These are phyloP conservation scores for Cyberlindnera petersonii DNA, from an alignment of 805 yeast genomes.

Conservation along the genomic window DNA sequence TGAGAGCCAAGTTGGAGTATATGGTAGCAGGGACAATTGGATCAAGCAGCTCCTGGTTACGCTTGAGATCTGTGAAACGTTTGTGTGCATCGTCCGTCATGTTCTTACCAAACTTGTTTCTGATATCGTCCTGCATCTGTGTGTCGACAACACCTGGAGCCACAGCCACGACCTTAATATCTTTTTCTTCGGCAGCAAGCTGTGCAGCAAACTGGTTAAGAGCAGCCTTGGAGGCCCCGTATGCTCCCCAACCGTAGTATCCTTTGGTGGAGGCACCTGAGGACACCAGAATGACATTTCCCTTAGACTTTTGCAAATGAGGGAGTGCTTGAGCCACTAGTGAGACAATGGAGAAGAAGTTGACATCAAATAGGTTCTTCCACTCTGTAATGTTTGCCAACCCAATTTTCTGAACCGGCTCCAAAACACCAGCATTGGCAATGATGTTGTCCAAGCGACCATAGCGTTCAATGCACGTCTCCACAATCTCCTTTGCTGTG, in stretches of 20 bases:
- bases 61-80: constrained; percentile 61
- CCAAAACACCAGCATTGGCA: constrained; percentile 81
- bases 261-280: constrained; percentile 79
- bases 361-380: constrained; percentile 66
- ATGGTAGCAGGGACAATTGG: constrained; percentile 73
- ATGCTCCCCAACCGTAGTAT: constrained; percentile 81
- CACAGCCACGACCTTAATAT: constrained; percentile 59
- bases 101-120: constrained; percentile 52
- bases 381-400: constrained; percentile 52
- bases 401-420: constrained; percentile 63
- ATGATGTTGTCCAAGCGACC: constrained; percentile 62
- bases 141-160: constrained; percentile 98
- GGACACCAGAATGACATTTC: constrained; percentile 73
- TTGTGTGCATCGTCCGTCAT: constrained; percentile 61
- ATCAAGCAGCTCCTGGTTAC: constrained; percentile 51
- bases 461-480: constrained; percentile 42
- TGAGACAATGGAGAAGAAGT: constrained; percentile 70
- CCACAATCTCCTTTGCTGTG: constrained; percentile 37
- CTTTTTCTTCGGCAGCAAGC: constrained; percentile 63
- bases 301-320: constrained; percentile 48
- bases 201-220: constrained; percentile 70
- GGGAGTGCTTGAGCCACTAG: constrained; percentile 56
- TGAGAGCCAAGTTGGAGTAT: constrained; percentile 60
- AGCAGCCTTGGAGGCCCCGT: constrained; percentile 91
- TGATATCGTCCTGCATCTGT: constrained; percentile 76